These are phyloP conservation scores for Didymella pomorum DNA, from an alignment of 2,329 filamentous ascomycete genomes.

Conservation along the genomic window DNA sequence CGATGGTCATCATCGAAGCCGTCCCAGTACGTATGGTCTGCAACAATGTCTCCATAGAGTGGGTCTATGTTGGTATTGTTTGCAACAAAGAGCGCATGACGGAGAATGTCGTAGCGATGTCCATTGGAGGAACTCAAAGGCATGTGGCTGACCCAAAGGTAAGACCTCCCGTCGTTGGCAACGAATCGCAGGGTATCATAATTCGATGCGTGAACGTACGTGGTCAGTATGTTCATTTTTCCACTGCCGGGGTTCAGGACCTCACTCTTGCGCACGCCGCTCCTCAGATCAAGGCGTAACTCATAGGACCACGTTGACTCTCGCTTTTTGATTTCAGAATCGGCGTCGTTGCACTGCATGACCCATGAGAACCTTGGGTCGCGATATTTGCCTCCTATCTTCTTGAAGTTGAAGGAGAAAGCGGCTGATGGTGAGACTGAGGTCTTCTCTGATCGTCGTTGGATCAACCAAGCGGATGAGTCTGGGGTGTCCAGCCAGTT, in stretches of 20 bases:
- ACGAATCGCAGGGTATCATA: slow-evolving; percentile 46
- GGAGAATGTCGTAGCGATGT: slow-evolving; percentile 39
- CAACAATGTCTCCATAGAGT: slow-evolving; percentile 45
- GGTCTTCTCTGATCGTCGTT: slow-evolving; percentile 27
- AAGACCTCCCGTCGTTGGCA: slow-evolving; percentile 37
- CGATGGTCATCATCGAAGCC: slow-evolving; percentile 31
- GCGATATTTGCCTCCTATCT: slow-evolving; percentile 33
- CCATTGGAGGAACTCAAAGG: slow-evolving; percentile 36
- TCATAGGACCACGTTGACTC: slow-evolving; percentile 38
- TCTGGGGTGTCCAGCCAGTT: slow-evolving; percentile 41
- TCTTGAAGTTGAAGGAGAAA: slow-evolving; percentile 39
- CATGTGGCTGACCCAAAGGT: slow-evolving; percentile 44
- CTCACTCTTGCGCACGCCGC: slow-evolving; percentile 38
- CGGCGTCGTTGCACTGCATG: slow-evolving; percentile 29
- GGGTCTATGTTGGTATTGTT: slow-evolving; percentile 35
- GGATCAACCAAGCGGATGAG: slow-evolving; percentile 33
- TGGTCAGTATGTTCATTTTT: slow-evolving; percentile 34
- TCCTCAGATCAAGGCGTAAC: slow-evolving; percentile 34
- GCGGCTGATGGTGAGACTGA: slow-evolving; percentile 24
- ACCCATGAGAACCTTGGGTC: slow-evolving; percentile 40
- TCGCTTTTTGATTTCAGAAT: slow-evolving; percentile 14
- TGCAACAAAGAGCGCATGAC: slow-evolving; percentile 45
- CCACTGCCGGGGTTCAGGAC: slow-evolving; percentile 26
- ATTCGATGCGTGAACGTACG: slow-evolving; percentile 42
- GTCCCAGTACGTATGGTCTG: slow-evolving; percentile 48